A percentile compares a stretch with the other conserved stretches of the same genome.
These are phyloP conservation scores for Rickenella mellea DNA, from an alignment of 768 basidiomycete genomes.

Conservation along the genomic window DNA sequence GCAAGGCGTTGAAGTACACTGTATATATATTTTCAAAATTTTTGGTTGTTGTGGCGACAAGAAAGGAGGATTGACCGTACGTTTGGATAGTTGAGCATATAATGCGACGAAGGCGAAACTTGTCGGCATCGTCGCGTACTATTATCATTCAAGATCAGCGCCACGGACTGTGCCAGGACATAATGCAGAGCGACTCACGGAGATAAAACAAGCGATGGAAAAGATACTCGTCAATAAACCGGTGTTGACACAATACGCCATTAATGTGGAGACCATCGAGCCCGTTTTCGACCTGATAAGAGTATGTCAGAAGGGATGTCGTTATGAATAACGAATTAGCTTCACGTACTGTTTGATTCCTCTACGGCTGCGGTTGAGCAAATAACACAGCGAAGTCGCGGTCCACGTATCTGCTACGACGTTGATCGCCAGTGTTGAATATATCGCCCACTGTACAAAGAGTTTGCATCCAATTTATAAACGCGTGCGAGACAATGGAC, in stretches of 20 bases:
- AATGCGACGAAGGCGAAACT: slow-evolving; percentile 15
- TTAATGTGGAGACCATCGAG: slow-evolving; percentile 28
- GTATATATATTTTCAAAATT: neutral
- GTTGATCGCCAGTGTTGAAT: slow-evolving; percentile 14
- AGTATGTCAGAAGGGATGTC: neutral
- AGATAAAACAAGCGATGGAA: slow-evolving; percentile 10
- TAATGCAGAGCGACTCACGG: slow-evolving; percentile 5
- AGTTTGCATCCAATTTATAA: too few species aligned
- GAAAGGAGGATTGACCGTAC: slow-evolving; percentile 7
- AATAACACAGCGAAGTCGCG: slow-evolving; percentile 37
- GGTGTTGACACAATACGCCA: slow-evolving; percentile 17
- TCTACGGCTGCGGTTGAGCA: slow-evolving; percentile 38
- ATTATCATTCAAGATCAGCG: neutral
- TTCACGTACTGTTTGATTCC: slow-evolving; percentile 39
- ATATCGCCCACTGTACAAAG: neutral
- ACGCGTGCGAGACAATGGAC: too few species aligned
- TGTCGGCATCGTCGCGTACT: slow-evolving; percentile 16
- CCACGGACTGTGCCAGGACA: neutral
- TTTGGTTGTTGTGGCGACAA: neutral
- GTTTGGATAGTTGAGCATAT: slow-evolving; percentile 14
- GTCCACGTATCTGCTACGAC: slow-evolving; percentile 46
- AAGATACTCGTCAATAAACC: slow-evolving; percentile 17
- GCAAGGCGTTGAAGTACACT: neutral
- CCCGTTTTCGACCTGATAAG: slow-evolving; percentile 44
- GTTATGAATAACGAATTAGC: neutral